These are phyloP conservation scores for Leishmania arabica DNA, from an alignment of 208 protist species.

Conservation along the genomic window DNA sequence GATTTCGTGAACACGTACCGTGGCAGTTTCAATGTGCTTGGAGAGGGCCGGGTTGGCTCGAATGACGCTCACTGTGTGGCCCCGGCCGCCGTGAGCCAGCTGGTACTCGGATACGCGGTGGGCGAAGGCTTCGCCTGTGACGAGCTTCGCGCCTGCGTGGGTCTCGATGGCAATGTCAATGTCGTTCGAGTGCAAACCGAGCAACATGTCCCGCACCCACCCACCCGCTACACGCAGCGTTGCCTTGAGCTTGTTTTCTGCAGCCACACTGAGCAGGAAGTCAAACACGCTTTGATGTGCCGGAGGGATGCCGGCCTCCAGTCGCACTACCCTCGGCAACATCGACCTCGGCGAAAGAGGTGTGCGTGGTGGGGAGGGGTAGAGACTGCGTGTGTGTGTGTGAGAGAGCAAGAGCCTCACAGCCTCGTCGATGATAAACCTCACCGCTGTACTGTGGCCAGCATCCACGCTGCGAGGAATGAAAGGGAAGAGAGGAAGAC, in stretches of 20 bases:
- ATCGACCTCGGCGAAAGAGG: neutral
- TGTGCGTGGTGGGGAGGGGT: too few relatives aligned
- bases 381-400: neutral
- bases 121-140: constrained; percentile 93
- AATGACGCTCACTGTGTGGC: constrained; percentile 93
- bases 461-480: neutral
- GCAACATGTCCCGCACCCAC: constrained; percentile 98
- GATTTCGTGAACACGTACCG: constrained; percentile 86
- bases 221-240: constrained; percentile 95
- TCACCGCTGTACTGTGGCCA: neutral
- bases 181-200: constrained; percentile 93
- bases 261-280: constrained; percentile 78
- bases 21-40: constrained; percentile 99
- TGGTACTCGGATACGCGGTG: constrained; percentile 80
- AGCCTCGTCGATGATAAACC: neutral
- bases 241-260: constrained; percentile 49
- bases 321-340: constrained; percentile 34
- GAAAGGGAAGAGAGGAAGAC: neutral
- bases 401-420: neutral
- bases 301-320: constrained; percentile 54
- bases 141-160: constrained; percentile 6
- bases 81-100: constrained; percentile 32
- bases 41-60: constrained; percentile 96
- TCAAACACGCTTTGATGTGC: constrained; percentile 85
- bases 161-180: constrained; percentile 98